Percentiles rank a stretch among this genome's conserved stretches.
phyloP scores from a whole-genome alignment of 345 rosid genomes.

The Murraya paniculata region DNA sequence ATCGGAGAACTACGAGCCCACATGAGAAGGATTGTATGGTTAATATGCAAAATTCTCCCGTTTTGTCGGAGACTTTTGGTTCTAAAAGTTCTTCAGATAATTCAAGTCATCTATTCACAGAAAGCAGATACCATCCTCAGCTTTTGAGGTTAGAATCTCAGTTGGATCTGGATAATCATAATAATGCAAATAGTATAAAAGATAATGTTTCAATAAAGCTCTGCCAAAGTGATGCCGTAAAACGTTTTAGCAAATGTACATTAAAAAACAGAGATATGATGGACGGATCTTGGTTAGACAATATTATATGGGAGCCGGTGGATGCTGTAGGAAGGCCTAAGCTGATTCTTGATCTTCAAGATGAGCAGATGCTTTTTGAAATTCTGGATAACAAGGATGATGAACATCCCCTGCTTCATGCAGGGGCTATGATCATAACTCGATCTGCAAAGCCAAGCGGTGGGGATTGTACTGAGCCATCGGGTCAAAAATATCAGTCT shows the following conservation, averaged over 20 bases:
- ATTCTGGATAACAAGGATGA: conserved; percentile 66
- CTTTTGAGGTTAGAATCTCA: conserved; percentile 77
- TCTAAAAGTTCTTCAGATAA: conserved; percentile 32
- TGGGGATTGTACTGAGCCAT: conserved; percentile 42
- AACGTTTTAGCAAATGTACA: conserved; percentile 46
- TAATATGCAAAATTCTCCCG: conserved; percentile 32
- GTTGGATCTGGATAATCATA: conserved; percentile 34
- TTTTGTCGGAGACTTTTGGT: conserved; percentile 55
- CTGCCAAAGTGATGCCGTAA: conserved; percentile 38
- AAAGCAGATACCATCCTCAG: conserved; percentile 70
- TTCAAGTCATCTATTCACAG: conserved; percentile 22
- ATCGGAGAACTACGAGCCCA: conserved; percentile 23
- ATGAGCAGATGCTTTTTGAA: conserved; percentile 93
- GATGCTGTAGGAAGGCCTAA: conserved; percentile 49
- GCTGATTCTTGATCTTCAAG: conserved; percentile 91
- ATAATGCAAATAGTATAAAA: conserved; percentile 22
- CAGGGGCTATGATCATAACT: conserved; percentile 87
- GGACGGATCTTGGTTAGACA: conserved; percentile 83
- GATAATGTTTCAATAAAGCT: conserved; percentile 31
- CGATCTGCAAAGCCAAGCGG: conserved; percentile 45
- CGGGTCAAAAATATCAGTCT: conserved; percentile 43
- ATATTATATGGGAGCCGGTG: conserved; percentile 77
- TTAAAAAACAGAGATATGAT: conserved; percentile 55
- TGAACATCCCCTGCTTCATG: conserved; percentile 69
- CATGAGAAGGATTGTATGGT: conserved; percentile 35